Evolutionary conservation across 345 rosid species (phyloP).

Genomic region (Syzygium grande): DNA sequence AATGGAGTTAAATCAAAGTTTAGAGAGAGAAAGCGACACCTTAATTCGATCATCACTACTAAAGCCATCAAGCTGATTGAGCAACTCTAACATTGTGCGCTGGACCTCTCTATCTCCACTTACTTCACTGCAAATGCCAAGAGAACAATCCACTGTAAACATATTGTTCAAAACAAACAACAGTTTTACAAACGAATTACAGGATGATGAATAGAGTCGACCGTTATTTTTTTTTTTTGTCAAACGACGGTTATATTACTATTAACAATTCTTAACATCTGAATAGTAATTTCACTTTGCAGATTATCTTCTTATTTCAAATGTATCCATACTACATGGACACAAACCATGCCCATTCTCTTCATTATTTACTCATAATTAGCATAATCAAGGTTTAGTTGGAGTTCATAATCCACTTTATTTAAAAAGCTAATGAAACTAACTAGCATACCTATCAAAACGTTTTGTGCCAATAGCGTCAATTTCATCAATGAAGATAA

Average conservation of each 20-base stretch:
- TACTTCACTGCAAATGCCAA: conserved; percentile 70
- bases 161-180: not conserved
- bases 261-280: not conserved
- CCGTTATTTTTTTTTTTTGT: not conserved
- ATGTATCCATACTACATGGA: not conserved
- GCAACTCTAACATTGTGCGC: conserved; percentile 97
- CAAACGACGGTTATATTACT: not conserved
- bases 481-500: conserved; percentile 97
- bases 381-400: not conserved
- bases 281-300: not conserved
- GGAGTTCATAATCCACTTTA: not conserved
- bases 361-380: not conserved
- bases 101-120: conserved; percentile 99
- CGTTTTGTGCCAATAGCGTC: conserved; percentile 99
- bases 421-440: not conserved
- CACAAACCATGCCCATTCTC: not conserved
- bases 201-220: not conserved
- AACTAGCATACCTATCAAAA: conserved; percentile 66
- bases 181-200: not conserved
- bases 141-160: not conserved
- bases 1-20: not conserved
- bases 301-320: not conserved
- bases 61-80: conserved; percentile 98
- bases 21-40: conserved; percentile 26
- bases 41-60: conserved; percentile 98